Conservation (phyloP, 2,329 filamentous ascomycete genomes). For the Trichoderma sp. region DNA sequence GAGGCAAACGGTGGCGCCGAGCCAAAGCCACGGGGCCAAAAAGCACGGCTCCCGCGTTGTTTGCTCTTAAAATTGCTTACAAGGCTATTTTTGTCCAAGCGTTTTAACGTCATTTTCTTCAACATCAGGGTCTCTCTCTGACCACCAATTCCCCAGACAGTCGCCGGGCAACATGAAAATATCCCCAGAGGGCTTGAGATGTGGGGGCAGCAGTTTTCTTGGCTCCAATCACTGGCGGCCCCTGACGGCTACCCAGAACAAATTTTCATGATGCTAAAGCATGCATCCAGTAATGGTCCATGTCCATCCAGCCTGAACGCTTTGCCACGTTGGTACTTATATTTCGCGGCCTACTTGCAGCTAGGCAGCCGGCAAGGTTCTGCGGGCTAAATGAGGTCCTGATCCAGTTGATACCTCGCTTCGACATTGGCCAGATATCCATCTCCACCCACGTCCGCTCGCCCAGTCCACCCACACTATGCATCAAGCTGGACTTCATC, state of each 20-base stretch:
- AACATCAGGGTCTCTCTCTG: background rate
- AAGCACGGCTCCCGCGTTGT: background rate
- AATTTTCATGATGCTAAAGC: background rate
- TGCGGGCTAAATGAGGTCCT: slow-evolving; percentile 8
- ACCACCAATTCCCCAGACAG: slow-evolving; percentile 6
- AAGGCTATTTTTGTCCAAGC: background rate
- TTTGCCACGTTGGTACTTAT: slow-evolving; percentile 17
- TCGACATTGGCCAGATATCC: slow-evolving; percentile 10
- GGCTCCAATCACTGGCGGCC: background rate
- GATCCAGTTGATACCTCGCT: slow-evolving; percentile 16
- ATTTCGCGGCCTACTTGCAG: slow-evolving; percentile 2
- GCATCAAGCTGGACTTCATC: slow-evolving; percentile 22
- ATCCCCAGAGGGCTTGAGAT: background rate
- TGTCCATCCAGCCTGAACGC: slow-evolving; percentile 7
- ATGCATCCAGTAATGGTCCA: slow-evolving; percentile 13
- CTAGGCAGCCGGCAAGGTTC: slow-evolving; percentile 1
- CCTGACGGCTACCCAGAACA: background rate
- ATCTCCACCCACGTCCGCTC: slow-evolving; percentile 9
- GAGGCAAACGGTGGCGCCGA: background rate
- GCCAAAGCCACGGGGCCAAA: background rate
- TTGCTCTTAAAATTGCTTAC: background rate
- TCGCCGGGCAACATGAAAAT: background rate
- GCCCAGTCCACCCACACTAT: slow-evolving; percentile 17
- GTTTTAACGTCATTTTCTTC: background rate
- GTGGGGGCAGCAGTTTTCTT: background rate